Percentiles rank a stretch among this genome's conserved stretches.
These are phyloP conservation scores for Penicillium goetzii DNA, from an alignment of 495 filamentous ascomycete species.

Conservation along the genomic window DNA sequence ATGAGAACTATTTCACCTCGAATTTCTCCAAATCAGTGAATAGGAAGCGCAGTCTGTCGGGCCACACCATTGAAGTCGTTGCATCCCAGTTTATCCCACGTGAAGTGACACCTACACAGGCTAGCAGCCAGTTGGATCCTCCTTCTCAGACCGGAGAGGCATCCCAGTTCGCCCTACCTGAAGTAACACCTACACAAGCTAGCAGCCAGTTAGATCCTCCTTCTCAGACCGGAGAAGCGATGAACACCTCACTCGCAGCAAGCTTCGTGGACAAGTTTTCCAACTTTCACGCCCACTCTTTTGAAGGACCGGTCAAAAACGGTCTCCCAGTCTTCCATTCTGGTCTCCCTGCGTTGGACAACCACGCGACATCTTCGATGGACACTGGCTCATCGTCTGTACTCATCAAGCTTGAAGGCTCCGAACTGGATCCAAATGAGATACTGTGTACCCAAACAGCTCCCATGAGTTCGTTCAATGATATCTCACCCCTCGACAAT, in stretches of 20 bases:
- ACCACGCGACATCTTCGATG: conserved; percentile 4
- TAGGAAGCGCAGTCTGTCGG: conserved; percentile 45
- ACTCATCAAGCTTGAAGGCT: conserved; percentile 17
- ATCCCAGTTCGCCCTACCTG: conserved; percentile 24
- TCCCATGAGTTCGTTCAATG: background rate
- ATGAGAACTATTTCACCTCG: conserved; percentile 41
- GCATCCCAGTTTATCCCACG: conserved; percentile 31
- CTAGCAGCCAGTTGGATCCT: conserved; percentile 7
- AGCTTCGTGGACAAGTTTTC: conserved; percentile 38
- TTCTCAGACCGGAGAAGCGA: background rate
- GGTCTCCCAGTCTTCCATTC: conserved; percentile 11
- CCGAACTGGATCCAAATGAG: background rate
- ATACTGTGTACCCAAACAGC: background rate
- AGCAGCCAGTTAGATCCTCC: conserved; percentile 6
- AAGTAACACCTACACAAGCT: background rate
- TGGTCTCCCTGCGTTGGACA: conserved; percentile 6
- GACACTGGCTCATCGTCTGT: conserved; percentile 12
- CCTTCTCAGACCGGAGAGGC: conserved; percentile 12
- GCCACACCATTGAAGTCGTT: conserved; percentile 31
- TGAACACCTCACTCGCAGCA: conserved; percentile 33
- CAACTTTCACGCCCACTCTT: conserved; percentile 36
- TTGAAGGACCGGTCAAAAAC: conserved; percentile 17
- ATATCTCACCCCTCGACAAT: background rate
- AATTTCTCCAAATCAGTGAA: conserved; percentile 34
- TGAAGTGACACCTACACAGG: background rate